phyloP scores from a whole-genome alignment of 179 eudicot species.

The Pouteria campechiana region DNA sequence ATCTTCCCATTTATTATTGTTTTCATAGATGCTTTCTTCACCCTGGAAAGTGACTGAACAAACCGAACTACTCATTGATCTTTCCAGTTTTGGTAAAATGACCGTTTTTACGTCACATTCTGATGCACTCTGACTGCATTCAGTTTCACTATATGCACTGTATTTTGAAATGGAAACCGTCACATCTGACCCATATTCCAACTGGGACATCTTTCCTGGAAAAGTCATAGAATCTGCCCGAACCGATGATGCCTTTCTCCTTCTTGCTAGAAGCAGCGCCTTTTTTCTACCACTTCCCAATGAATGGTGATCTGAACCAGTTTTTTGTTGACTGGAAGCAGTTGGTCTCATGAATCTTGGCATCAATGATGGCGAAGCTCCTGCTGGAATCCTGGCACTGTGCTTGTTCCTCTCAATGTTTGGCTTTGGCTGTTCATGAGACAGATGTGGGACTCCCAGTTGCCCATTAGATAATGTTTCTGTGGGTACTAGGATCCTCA shows the following conservation, averaged over 20 bases:
- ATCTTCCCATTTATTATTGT: background rate
- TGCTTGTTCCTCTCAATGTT: background rate
- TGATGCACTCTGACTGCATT: conserved; percentile 2
- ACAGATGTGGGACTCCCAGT: conserved; percentile 6
- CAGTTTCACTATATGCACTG: conserved; percentile 6
- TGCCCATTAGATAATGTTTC: conserved; percentile 4
- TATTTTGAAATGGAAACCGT: conserved; percentile 1
- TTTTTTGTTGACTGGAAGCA: conserved; percentile 10
- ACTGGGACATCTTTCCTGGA: conserved; percentile 4
- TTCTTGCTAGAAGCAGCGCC: conserved; percentile 2
- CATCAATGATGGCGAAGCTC: conserved; percentile 1
- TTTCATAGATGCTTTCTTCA: background rate
- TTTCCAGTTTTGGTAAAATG: background rate
- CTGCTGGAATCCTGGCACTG: background rate
- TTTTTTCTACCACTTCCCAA: background rate
- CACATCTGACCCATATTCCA: conserved; percentile 11
- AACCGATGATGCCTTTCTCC: background rate
- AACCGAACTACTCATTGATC: background rate
- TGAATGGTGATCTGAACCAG: conserved; percentile 3
- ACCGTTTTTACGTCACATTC: conserved; percentile 2
- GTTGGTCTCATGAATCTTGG: conserved; percentile 20
- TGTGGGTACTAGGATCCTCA: conserved; percentile 3
- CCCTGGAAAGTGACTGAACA: background rate
- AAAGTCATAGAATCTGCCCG: conserved; percentile 13
- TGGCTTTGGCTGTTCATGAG: background rate